phyloP scores from a whole-genome alignment of 371 early-diverging fungal genomes.

The Rhizopus stolonifer region DNA sequence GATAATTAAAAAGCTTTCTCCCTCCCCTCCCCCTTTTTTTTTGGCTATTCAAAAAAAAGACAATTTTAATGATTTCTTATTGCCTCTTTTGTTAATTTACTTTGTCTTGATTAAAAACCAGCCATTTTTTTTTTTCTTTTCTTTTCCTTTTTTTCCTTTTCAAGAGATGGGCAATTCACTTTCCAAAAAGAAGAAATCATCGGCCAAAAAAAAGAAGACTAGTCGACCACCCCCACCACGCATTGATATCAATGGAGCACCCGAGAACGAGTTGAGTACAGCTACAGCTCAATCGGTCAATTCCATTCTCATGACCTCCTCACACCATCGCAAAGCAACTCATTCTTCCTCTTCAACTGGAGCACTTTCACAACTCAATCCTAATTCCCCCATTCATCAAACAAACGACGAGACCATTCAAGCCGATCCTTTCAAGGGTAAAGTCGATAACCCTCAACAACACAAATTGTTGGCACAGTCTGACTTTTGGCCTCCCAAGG shows the following conservation, averaged over 20 bases:
- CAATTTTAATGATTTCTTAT: no score
- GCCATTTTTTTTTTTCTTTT: no score
- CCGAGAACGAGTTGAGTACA: slow-evolving; percentile 40
- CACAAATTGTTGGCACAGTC: slow-evolving; percentile 40
- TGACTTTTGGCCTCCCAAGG: slow-evolving; percentile 41
- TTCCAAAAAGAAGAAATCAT: slow-evolving; percentile 19
- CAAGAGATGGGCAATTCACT: slow-evolving; percentile 19
- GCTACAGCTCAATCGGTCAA: slow-evolving; percentile 46
- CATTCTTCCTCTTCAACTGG: background rate
- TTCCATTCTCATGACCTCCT: slow-evolving; percentile 41
- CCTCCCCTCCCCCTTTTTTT: no score
- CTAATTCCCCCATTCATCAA: slow-evolving; percentile 34
- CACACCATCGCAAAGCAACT: slow-evolving; percentile 30
- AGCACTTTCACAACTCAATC: slow-evolving; percentile 34
- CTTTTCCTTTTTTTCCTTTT: no score
- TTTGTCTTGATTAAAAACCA: no score
- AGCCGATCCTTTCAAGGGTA: slow-evolving; percentile 34
- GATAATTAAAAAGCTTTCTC: no score
- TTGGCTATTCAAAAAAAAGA: no score
- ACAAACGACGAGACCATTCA: slow-evolving; percentile 29
- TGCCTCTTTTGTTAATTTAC: no score
- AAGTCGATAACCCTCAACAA: slow-evolving; percentile 40
- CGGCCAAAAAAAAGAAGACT: background rate
- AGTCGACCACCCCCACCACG: slow-evolving; percentile 4
- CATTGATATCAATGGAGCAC: slow-evolving; percentile 5